Conservation (phyloP, 306 rosid genomes). For the Gynostemma pentaphyllum region DNA sequence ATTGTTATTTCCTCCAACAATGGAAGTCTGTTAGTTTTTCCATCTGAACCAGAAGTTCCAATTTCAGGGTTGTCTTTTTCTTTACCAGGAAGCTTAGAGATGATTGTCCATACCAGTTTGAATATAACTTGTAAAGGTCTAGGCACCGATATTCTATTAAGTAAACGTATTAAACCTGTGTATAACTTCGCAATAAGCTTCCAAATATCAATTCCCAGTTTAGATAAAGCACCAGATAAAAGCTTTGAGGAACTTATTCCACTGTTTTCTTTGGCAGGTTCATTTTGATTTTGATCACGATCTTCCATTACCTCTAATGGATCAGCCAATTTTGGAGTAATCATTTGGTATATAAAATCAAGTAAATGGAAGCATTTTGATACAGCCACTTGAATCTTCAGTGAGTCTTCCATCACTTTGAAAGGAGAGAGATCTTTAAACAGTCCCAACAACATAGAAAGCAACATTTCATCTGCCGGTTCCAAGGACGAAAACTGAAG, state of each 20-base stretch:
- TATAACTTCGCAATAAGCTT: slow-evolving; percentile 36
- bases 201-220: slow-evolving; percentile 25
- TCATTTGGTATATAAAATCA: slow-evolving; percentile 44
- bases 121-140: slow-evolving; percentile 33
- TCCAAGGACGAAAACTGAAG: slow-evolving; percentile 28
- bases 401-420: slow-evolving; percentile 26
- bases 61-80: slow-evolving; percentile 20
- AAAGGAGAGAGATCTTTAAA: slow-evolving; percentile 56
- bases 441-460: slow-evolving; percentile 41
- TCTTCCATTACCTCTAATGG: slow-evolving; percentile 15
- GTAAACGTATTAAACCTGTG: slow-evolving; percentile 30
- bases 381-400: slow-evolving; percentile 29
- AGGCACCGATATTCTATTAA: slow-evolving; percentile 33
- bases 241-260: background rate
- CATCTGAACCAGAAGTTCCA: slow-evolving; percentile 13
- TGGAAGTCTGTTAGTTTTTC: slow-evolving; percentile 30
- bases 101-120: slow-evolving; percentile 56
- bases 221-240: slow-evolving; percentile 3
- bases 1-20: slow-evolving; percentile 56
- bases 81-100: slow-evolving; percentile 44
- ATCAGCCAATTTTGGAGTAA: slow-evolving; percentile 30
- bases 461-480: slow-evolving; percentile 33
- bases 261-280: slow-evolving; percentile 11
- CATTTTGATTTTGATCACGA: slow-evolving; percentile 17
- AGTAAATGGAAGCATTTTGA: slow-evolving; percentile 46